phyloP scores from a whole-genome alignment of 2,329 filamentous ascomycete species.

The Venturia asperata region DNA sequence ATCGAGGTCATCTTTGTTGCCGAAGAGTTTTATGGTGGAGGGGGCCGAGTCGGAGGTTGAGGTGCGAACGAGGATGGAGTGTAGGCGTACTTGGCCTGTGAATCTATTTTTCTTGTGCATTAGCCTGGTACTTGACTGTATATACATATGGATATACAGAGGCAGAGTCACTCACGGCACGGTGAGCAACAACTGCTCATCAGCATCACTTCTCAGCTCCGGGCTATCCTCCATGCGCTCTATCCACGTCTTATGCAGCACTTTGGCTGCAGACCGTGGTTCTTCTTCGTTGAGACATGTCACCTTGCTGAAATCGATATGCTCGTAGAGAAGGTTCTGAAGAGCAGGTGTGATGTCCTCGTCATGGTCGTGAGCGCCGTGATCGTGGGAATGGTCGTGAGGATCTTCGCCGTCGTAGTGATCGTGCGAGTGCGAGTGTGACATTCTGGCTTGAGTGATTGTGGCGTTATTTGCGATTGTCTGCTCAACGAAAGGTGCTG shows the following conservation, averaged over 20 bases:
- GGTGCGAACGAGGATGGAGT: slow-evolving; percentile 79
- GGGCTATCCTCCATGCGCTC: slow-evolving; percentile 65
- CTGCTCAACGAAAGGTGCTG: neutral
- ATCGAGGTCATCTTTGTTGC: slow-evolving; percentile 82
- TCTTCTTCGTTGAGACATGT: slow-evolving; percentile 75
- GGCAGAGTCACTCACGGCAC: slow-evolving; percentile 59
- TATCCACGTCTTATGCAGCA: slow-evolving; percentile 87
- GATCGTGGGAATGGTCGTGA: slow-evolving; percentile 34
- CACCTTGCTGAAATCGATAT: slow-evolving; percentile 83
- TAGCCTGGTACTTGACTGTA: neutral
- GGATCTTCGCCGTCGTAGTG: slow-evolving; percentile 19
- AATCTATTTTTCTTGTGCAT: slow-evolving; percentile 52
- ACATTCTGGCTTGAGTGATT: neutral
- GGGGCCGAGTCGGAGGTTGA: slow-evolving; percentile 65
- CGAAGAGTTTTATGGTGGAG: slow-evolving; percentile 74
- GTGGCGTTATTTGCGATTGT: neutral
- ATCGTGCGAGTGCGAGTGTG: slow-evolving; percentile 14
- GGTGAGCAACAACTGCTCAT: slow-evolving; percentile 89
- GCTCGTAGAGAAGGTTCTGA: slow-evolving; percentile 82
- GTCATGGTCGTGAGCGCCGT: slow-evolving; percentile 49
- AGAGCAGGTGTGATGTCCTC: slow-evolving; percentile 73
- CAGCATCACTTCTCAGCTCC: slow-evolving; percentile 75
- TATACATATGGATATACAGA: neutral
- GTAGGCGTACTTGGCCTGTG: slow-evolving; percentile 86
- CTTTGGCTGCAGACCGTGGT: slow-evolving; percentile 59